phyloP scores from a whole-genome alignment of 441 rosid species.

The Jatropha podagrica region DNA sequence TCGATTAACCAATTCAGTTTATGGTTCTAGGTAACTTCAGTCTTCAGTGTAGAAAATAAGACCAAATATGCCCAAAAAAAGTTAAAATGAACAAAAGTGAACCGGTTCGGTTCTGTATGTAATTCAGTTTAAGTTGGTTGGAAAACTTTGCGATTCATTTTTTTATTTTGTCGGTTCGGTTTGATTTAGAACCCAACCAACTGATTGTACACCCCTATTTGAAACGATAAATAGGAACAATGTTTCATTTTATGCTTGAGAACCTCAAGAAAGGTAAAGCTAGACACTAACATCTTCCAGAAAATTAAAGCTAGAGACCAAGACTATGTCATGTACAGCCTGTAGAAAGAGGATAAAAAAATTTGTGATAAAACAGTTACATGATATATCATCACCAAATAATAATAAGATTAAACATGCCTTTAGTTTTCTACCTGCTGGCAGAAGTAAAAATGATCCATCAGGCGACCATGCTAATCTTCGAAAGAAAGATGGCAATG shows the following conservation, averaged over 20 bases:
- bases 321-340: not conserved
- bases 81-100: too few relatives aligned
- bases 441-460: constrained; percentile 89
- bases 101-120: too few relatives aligned
- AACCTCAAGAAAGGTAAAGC: not conserved
- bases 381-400: too few relatives aligned
- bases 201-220: too few relatives aligned
- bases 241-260: not conserved
- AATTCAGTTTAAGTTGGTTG: too few relatives aligned
- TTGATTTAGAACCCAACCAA: too few relatives aligned
- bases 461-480: constrained; percentile 99
- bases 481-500: constrained; percentile 90
- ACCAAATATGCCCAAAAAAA: too few relatives aligned
- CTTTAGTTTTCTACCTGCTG: constrained; percentile 57
- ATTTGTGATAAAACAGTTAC: not conserved
- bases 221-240: not conserved
- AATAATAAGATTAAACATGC: constrained; percentile 3
- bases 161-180: too few relatives aligned
- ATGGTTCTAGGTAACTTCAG: too few relatives aligned
- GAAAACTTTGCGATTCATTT: too few relatives aligned
- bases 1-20: too few relatives aligned
- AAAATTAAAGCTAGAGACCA: not conserved
- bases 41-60: too few relatives aligned
- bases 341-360: not conserved
- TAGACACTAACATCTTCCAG: not conserved